These are phyloP conservation scores for Priceomyces melissophilus DNA, from an alignment of 805 yeast genomes.

Conservation along the genomic window DNA sequence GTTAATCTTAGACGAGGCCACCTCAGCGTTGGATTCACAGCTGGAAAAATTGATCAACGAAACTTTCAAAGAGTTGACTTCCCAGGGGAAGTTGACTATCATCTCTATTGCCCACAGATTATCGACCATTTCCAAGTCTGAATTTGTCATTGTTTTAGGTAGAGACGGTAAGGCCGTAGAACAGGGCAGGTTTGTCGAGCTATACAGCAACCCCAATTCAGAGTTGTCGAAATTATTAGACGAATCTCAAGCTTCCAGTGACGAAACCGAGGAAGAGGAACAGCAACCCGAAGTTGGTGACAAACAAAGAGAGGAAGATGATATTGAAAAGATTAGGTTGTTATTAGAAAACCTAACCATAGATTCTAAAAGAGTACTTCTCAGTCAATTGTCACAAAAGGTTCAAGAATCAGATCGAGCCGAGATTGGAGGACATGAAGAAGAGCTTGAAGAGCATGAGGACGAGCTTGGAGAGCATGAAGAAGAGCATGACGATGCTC, in stretches of 20 bases:
- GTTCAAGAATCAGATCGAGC: slow-evolving; percentile 5
- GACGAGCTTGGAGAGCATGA: too few species aligned
- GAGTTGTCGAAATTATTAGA: slow-evolving; percentile 41
- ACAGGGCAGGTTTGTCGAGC: slow-evolving; percentile 36
- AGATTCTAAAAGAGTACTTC: slow-evolving; percentile 27
- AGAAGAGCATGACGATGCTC: too few species aligned
- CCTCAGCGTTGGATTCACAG: slow-evolving; percentile 57
- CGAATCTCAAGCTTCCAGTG: slow-evolving; percentile 26
- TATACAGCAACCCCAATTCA: slow-evolving; percentile 38
- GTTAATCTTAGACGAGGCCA: slow-evolving; percentile 66
- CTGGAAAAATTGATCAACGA: slow-evolving; percentile 47
- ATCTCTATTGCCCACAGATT: slow-evolving; percentile 44
- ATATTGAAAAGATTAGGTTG: slow-evolving; percentile 23
- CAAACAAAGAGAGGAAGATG: slow-evolving; percentile 12
- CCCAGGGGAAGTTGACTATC: slow-evolving; percentile 39
- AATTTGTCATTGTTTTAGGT: slow-evolving; percentile 41
- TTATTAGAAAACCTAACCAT: slow-evolving; percentile 36
- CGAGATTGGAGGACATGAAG: slow-evolving; percentile 1
- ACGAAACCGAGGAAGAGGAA: slow-evolving; percentile 22
- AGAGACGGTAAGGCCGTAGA: slow-evolving; percentile 41
- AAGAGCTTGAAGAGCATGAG: background rate
- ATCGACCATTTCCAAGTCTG: slow-evolving; percentile 44
- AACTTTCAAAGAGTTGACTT: slow-evolving; percentile 35
- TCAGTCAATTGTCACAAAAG: slow-evolving; percentile 19
- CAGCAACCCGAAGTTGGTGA: slow-evolving; percentile 19